Evolutionary conservation across 768 basidiomycete genomes (phyloP).

Genomic region (Dictyophora rubrovolvata): DNA sequence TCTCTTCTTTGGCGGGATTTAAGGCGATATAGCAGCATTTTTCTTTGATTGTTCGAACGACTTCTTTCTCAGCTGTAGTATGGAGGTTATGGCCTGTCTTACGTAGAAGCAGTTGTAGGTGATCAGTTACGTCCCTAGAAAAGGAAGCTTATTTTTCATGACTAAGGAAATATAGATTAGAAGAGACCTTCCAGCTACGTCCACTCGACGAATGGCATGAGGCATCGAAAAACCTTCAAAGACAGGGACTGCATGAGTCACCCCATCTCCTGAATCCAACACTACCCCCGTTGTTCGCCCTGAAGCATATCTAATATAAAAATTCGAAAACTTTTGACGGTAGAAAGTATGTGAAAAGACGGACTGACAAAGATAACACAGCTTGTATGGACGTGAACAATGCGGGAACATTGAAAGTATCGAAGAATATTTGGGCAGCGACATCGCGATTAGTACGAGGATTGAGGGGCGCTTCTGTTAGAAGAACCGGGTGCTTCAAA

Average conservation of each 20-base stretch:
- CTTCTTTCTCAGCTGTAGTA: conserved; percentile 94
- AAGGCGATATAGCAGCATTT: conserved; percentile 94
- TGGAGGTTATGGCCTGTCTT: conserved; percentile 93
- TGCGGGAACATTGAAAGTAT: conserved; percentile 99
- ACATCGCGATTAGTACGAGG: conserved; percentile 93
- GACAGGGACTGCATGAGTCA: conserved; percentile 96
- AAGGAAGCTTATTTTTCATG: conserved; percentile 1
- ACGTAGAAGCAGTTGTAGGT: conserved; percentile 86
- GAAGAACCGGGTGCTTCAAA: conserved; percentile 83
- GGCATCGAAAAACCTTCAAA: conserved; percentile 99
- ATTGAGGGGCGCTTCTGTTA: conserved; percentile 97
- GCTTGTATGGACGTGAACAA: conserved; percentile 96
- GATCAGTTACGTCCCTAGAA: conserved; percentile 87
- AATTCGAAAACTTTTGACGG: neutral
- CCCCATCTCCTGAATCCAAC: conserved; percentile 96
- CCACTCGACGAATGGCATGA: conserved; percentile 91
- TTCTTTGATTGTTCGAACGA: conserved; percentile 96
- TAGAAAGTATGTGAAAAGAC: neutral
- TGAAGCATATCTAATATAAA: conserved; percentile 73
- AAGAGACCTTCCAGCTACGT: conserved; percentile 87
- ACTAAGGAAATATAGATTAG: neutral
- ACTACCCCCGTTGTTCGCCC: conserved; percentile 99
- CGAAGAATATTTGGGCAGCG: conserved; percentile 98
- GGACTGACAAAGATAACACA: conserved; percentile 83
- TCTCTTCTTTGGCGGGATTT: conserved; percentile 92